Percentiles rank a stretch among this genome's conserved stretches.
These are phyloP conservation scores for Colletotrichum spinosum DNA, from an alignment of 2,329 filamentous ascomycete genomes.

Conservation along the genomic window DNA sequence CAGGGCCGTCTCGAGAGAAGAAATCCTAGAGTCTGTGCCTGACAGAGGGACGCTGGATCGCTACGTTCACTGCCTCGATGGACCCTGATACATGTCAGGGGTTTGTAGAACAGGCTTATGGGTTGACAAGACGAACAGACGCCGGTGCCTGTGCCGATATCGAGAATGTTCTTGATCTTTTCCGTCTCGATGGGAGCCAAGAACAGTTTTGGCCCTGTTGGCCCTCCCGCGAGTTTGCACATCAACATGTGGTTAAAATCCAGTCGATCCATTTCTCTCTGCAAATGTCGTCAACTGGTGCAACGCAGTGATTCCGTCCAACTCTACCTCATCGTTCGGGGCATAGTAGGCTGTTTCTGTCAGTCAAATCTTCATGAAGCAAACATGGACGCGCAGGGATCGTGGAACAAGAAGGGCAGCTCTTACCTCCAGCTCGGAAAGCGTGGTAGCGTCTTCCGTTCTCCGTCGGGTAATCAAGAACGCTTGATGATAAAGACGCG, in stretches of 20 bases:
- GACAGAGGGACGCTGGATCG: constrained; percentile 46
- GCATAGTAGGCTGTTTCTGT: constrained; percentile 42
- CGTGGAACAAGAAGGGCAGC: no score
- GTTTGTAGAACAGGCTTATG: no score
- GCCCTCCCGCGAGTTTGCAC: background rate
- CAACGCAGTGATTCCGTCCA: background rate
- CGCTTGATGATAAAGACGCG: constrained; percentile 16
- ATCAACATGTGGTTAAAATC: constrained; percentile 8
- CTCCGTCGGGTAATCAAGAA: constrained; percentile 27
- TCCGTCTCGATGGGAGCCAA: constrained; percentile 43
- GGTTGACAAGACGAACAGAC: constrained; percentile 44
- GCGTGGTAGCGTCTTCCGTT: constrained; percentile 34
- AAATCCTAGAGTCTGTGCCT: constrained; percentile 50
- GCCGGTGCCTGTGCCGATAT: constrained; percentile 58
- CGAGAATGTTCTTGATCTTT: constrained; percentile 49
- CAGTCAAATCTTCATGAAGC: no score
- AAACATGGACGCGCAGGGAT: no score
- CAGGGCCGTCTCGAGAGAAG: constrained; percentile 41
- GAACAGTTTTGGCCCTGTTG: constrained; percentile 5
- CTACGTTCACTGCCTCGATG: constrained; percentile 52
- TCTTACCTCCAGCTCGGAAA: constrained; percentile 27
- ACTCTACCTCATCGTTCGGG: constrained; percentile 50
- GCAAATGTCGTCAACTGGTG: background rate
- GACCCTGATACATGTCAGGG: constrained; percentile 42
- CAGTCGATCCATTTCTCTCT: constrained; percentile 24